Evolutionary conservation across 306 rosid species (phyloP), one percentile per base, ranked within the genome.

Genomic region (Vigna trinervia): DNA sequence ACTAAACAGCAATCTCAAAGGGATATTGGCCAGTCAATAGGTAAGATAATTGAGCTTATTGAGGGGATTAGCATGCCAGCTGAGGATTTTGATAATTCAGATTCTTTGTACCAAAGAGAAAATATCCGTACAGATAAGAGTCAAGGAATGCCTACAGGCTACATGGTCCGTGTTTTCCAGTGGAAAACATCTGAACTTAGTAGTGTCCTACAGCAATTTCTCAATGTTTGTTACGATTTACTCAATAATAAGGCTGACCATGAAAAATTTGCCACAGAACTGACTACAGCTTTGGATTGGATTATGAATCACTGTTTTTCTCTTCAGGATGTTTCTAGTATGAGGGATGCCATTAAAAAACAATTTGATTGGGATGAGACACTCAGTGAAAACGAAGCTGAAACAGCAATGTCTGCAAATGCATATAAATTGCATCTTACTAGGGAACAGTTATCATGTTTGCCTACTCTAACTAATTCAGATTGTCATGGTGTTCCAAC

Each of bases 261-360:
- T 76, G 89, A 82, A 45, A 87, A 65, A 1, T 86, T 93, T 81
- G 61, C 84, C 3, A 61, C 60, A 66, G 92, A 84, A 75, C 34
- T 93, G 38, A 87, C 90, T 22, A 34, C 71, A 17, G 85, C 98
- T 60, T 71, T 93, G 86, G 97, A 93, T 69, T 93, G 98, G 98
- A 87, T 90, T 70, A 77, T 93, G 74, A 93, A 91, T 64, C 97
- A 93, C 82, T 93, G 97, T 83, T 90, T 91, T 82, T 90, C 93
- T 11, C 84, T 89, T 50, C 92, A 87, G 85, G 98, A 91, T 85
- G 97, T 91, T 87, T 93, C 97, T 0, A 86, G 90, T 78, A 90
- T 91, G 92, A 86, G 86, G 89, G 90, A 90, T 74, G 90, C 84
- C 30, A 86, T 91, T 20, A 93, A 85, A 71, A 91, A 93, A 64